These are phyloP conservation scores for Yamadazyma sp. DNA, from an alignment of 1,139 yeast species.

Conservation along the genomic window DNA sequence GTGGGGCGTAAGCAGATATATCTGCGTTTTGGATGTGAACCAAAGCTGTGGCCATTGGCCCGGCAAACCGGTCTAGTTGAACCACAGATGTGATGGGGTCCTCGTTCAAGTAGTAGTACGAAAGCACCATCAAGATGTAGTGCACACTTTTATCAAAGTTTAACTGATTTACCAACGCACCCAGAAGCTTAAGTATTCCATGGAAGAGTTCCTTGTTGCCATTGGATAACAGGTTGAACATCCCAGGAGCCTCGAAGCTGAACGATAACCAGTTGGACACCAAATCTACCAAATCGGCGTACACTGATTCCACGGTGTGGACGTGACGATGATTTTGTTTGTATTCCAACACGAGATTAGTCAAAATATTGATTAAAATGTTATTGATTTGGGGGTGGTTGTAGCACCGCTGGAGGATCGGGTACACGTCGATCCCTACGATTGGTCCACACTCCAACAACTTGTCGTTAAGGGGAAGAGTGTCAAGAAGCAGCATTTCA, in stretches of 20 bases:
- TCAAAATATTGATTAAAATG: constrained; percentile 22
- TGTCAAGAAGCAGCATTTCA: constrained; percentile 11
- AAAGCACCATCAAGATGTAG: constrained; percentile 5
- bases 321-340: not conserved
- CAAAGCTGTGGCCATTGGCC: not conserved
- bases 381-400: constrained; percentile 26
- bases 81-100: not conserved
- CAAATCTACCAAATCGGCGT: not conserved
- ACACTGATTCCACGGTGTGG: not conserved
- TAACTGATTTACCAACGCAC: constrained; percentile 2
- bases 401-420: constrained; percentile 12
- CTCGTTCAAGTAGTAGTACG: constrained; percentile 3
- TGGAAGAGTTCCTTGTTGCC: constrained; percentile 34
- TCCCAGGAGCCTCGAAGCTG: constrained; percentile 15
- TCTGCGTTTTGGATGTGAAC: constrained; percentile 6
- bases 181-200: constrained; percentile 16
- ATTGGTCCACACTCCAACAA: constrained; percentile 2
- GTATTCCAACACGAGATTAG: constrained; percentile 13
- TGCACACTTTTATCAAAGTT: not conserved
- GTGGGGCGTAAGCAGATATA: constrained; percentile 9
- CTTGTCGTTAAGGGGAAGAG: constrained; percentile 6
- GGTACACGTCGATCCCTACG: not conserved
- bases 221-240: constrained; percentile 30
- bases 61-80: not conserved
- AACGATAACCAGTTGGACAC: constrained; percentile 31